Percentiles rank a stretch among this genome's conserved stretches.
phyloP scores from a whole-genome alignment of 163 green algal genomes.

The Prototheca cutis region DNA sequence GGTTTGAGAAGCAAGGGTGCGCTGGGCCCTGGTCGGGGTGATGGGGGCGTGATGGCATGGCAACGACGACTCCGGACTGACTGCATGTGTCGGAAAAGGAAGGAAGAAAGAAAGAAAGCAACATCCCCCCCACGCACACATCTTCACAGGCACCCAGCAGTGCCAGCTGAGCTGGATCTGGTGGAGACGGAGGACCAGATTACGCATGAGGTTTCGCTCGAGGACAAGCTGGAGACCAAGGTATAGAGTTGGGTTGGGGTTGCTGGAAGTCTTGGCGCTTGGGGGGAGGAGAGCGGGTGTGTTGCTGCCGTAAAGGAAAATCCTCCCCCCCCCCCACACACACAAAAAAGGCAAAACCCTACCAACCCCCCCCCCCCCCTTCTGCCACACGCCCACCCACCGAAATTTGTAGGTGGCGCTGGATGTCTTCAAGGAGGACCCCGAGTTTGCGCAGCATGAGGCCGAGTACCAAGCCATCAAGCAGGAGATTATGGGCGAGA shows the following conservation, averaged over 20 bases:
- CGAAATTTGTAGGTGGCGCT: conserved; percentile 44
- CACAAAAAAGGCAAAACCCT: too few species aligned
- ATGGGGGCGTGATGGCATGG: background rate
- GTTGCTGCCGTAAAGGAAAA: too few species aligned
- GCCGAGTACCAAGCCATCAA: conserved; percentile 74
- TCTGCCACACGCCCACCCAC: background rate
- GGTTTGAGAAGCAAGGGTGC: conserved; percentile 44
- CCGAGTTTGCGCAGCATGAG: conserved; percentile 77
- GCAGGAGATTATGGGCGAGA: conserved; percentile 75
- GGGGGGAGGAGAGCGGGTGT: too few species aligned
- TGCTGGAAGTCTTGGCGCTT: too few species aligned
- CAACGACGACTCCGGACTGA: background rate
- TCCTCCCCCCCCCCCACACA: too few species aligned
- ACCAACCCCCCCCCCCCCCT: background rate
- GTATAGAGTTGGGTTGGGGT: too few species aligned
- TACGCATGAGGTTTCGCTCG: conserved; percentile 72
- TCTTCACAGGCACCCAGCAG: conserved; percentile 33
- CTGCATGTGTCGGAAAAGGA: too few species aligned
- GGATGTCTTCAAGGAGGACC: conserved; percentile 87
- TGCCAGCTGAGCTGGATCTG: conserved; percentile 80
- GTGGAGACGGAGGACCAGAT: conserved; percentile 93
- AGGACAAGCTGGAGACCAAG: conserved; percentile 56
- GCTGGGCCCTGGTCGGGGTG: background rate
- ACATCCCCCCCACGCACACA: background rate
- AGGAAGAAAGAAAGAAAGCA: background rate